Base-by-base conservation (phyloP, 208 protist genomes). In the Eutreptiella sp. region DNA sequence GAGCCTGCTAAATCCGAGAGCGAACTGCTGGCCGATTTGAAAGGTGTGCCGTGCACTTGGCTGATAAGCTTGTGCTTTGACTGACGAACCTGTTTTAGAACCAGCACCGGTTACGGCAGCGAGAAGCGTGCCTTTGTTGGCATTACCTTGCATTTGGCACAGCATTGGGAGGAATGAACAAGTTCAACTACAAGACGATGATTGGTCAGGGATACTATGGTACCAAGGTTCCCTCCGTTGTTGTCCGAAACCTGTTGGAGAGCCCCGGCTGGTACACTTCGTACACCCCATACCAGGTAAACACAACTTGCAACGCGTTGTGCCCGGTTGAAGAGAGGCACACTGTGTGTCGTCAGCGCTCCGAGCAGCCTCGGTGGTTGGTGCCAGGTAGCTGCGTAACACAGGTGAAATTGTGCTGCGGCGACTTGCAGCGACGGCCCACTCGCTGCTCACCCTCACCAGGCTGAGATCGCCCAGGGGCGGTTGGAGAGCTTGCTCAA, bases 201-300 rank as follows among this genome's bases (percentile, higher is more conserved):
- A 92, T 95, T 67, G 89, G 89, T 11, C 80, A 88, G 64, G 89
- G 89, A 16, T 96, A 90, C 76, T 91, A 96, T 72, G 83, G 85
- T 53, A 90, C 79, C 29, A 80, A 89, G 19, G 79, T 81, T 23
- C 91, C 92, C 4, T 54, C 78, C 16, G 89, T 91, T 0, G 94
- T 98, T 59, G 62, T 94, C 69, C 79, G 95, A 46, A 97, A 98
- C 66, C 73, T 99, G 26, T 65, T 99, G 55, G 92, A 98, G 77
- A 98, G 96, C 64, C 94, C 96, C 43, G 89, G 84, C 29, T 99
- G 96, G 96, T 99, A 99, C 77, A 99, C 96, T 4, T 91, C 93
- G 31, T 99, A 99, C 76, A 98, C 94, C 21, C 96, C 96, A 4
- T 98, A 97, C 76, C n/a, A n/a, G n/a, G n/a, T n/a, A n/a, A n/a